These are phyloP conservation scores for Xylaria bambusicola DNA, from an alignment of 495 filamentous ascomycete genomes.

Conservation along the genomic window DNA sequence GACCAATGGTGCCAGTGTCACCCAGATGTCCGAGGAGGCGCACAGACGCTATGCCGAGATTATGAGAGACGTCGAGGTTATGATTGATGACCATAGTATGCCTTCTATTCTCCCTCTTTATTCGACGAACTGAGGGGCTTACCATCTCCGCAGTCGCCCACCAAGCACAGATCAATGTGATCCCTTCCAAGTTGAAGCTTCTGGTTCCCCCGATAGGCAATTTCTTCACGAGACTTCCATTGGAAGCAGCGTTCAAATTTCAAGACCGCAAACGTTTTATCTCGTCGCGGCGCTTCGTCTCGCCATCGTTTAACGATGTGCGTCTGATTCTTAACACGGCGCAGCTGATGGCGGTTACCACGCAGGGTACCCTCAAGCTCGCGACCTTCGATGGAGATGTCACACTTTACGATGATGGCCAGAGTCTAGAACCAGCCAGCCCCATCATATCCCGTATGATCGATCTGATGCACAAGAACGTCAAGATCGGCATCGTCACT, in stretches of 20 bases:
- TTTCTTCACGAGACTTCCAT: conserved; percentile 85
- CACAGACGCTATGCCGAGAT: conserved; percentile 92
- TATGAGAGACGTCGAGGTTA: conserved; percentile 85
- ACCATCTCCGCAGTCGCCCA: conserved; percentile 59
- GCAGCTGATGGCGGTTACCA: conserved; percentile 82
- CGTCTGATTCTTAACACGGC: conserved; percentile 91
- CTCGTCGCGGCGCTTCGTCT: conserved; percentile 88
- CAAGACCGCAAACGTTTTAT: conserved; percentile 86
- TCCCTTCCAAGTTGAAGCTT: conserved; percentile 86
- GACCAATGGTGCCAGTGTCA: conserved; percentile 57
- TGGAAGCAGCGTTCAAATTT: conserved; percentile 87
- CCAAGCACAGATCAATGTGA: conserved; percentile 60
- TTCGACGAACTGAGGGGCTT: not conserved
- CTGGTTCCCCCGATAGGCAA: conserved; percentile 85
- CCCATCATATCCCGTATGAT: conserved; percentile 80
- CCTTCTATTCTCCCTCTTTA: conserved; percentile 4
- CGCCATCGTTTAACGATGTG: conserved; percentile 97
- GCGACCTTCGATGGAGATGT: conserved; percentile 98
- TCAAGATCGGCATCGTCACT: conserved; percentile 91
- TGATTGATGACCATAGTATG: conserved; percentile 91
- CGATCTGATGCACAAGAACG: conserved; percentile 57
- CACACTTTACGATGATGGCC: conserved; percentile 92
- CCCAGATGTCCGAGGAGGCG: conserved; percentile 63
- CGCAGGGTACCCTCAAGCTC: conserved; percentile 68
- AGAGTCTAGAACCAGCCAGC: conserved; percentile 69